Evolutionary conservation across 306 rosid species (phyloP).

Genomic region (Coriaria nepalensis): DNA sequence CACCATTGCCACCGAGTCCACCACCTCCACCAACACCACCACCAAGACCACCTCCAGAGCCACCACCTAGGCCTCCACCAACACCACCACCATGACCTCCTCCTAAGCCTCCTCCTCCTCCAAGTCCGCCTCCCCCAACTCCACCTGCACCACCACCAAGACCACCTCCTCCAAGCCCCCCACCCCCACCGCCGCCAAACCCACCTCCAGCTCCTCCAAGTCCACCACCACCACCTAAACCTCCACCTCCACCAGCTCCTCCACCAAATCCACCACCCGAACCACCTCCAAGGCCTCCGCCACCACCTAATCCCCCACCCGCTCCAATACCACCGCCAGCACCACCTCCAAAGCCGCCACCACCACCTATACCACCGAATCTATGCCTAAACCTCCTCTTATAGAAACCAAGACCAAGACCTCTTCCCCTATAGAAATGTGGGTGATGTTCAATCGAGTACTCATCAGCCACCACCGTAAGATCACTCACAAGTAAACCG

Average conservation of each 20-base stretch:
- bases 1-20: conserved; percentile 19
- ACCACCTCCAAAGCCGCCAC: not conserved
- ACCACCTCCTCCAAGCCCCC: conserved; percentile 9
- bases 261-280: conserved; percentile 10
- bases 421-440: conserved; percentile 5
- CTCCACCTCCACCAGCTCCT: conserved; percentile 12
- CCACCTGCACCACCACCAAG: conserved; percentile 16
- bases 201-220: conserved; percentile 11
- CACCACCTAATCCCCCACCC: conserved; percentile 10
- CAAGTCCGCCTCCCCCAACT: conserved; percentile 14
- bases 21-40: conserved; percentile 17
- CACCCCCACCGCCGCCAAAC: conserved; percentile 19
- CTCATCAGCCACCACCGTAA: conserved; percentile 7
- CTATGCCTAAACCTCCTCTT: conserved; percentile 14
- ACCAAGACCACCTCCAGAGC: not conserved
- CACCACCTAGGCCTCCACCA: conserved; percentile 16
- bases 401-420: conserved; percentile 10
- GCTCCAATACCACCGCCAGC: conserved; percentile 15
- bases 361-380: conserved; percentile 15
- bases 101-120: conserved; percentile 18
- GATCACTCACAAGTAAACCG: conserved; percentile 21
- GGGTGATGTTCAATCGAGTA: conserved; percentile 22
- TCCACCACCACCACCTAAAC: conserved; percentile 17
- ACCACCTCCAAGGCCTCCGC: conserved; percentile 16
- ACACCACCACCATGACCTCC: conserved; percentile 20